A percentile compares a stretch with the other conserved stretches of the same genome.
phyloP scores from a whole-genome alignment of 768 basidiomycete genomes.

The Cytidiella melzeri region DNA sequence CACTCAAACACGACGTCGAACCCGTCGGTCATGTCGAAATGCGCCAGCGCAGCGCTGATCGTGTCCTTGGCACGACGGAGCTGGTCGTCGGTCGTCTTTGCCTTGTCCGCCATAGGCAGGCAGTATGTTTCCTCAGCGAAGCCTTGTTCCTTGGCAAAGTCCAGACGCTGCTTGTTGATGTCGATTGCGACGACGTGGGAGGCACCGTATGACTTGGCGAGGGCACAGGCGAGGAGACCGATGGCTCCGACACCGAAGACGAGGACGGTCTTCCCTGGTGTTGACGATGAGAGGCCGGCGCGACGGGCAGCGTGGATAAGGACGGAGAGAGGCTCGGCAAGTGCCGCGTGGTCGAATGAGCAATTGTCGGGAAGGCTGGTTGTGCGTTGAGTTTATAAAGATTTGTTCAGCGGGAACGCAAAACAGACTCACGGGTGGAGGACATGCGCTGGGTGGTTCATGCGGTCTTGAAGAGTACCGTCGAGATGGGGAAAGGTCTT shows the following conservation, averaged over 20 bases:
- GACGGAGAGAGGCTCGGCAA: slow-evolving; percentile 94
- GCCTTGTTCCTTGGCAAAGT: slow-evolving; percentile 69
- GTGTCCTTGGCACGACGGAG: slow-evolving; percentile 56
- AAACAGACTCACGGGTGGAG: slow-evolving; percentile 71
- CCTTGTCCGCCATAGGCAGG: slow-evolving; percentile 44
- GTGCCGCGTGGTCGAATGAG: slow-evolving; percentile 74
- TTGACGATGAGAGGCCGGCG: slow-evolving; percentile 36
- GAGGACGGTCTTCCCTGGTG: slow-evolving; percentile 45
- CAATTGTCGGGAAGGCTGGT: slow-evolving; percentile 67
- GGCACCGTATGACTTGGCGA: slow-evolving; percentile 69
- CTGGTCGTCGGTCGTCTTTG: slow-evolving; percentile 50
- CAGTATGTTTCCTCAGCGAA: slow-evolving; percentile 74
- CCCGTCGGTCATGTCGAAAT: slow-evolving; percentile 63
- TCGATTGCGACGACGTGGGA: slow-evolving; percentile 72
- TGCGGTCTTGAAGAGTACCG: slow-evolving; percentile 80
- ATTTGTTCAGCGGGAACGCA: slow-evolving; percentile 4
- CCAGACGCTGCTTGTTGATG: slow-evolving; percentile 77
- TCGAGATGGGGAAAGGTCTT: slow-evolving; percentile 91
- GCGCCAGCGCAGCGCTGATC: slow-evolving; percentile 41
- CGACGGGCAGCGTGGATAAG: slow-evolving; percentile 58
- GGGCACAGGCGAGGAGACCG: slow-evolving; percentile 81
- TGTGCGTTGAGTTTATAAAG: not conserved
- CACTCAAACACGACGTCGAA: slow-evolving; percentile 95
- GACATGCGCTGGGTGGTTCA: slow-evolving; percentile 85
- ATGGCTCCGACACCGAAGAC: slow-evolving; percentile 93